phyloP scores from a whole-genome alignment of 345 rosid species.

The Ricinus communis region DNA sequence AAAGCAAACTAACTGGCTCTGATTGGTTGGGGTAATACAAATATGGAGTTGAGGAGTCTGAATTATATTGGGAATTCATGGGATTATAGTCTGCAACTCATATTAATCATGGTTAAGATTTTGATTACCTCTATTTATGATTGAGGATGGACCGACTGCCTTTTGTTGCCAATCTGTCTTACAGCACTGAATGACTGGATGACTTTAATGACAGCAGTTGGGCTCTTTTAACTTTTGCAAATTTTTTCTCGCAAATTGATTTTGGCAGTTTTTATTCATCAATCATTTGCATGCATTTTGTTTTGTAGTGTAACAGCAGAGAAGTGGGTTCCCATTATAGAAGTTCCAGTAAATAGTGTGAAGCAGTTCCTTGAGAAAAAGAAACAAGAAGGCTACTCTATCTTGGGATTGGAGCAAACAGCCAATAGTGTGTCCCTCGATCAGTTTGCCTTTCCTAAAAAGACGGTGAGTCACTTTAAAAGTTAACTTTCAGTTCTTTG shows the following conservation, averaged over 20 bases:
- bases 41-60: too few relatives aligned
- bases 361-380: slow-evolving; percentile 75
- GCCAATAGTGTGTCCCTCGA: slow-evolving; percentile 84
- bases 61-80: not conserved
- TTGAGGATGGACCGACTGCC: not conserved
- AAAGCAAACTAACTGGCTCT: too few relatives aligned
- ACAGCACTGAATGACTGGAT: not conserved
- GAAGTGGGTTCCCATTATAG: slow-evolving; percentile 90
- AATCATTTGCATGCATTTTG: slow-evolving; percentile 5
- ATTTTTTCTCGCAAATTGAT: not conserved
- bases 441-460: slow-evolving; percentile 61
- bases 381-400: slow-evolving; percentile 84
- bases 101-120: not conserved
- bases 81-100: not conserved
- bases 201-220: not conserved
- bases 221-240: not conserved
- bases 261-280: not conserved
- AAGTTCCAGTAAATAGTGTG: slow-evolving; percentile 80
- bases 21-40: too few relatives aligned
- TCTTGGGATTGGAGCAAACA: slow-evolving; percentile 93
- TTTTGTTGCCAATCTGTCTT: not conserved
- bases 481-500: not conserved
- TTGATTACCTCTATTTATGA: not conserved
- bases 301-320: slow-evolving; percentile 87
- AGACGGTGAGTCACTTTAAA: slow-evolving; percentile 52